Evolutionary conservation across 2,329 filamentous ascomycete genomes (phyloP).

Genomic region (Drechslerella dactyloides): DNA sequence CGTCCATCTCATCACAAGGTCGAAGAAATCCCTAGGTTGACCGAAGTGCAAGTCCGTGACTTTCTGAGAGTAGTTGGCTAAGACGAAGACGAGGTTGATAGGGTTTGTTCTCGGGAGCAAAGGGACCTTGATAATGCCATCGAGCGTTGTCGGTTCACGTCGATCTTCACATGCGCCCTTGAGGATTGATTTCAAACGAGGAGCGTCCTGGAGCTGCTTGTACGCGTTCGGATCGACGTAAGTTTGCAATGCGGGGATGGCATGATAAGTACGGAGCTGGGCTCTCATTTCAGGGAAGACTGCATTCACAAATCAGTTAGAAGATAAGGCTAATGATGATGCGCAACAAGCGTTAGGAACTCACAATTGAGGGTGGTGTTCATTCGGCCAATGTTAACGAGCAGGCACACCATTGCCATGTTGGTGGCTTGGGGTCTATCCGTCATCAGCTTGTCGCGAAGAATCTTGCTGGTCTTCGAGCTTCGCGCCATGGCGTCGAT

Average conservation of each 20-base stretch:
- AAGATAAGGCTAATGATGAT: too few species aligned
- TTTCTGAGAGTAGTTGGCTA: conserved; percentile 86
- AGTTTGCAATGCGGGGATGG: conserved; percentile 93
- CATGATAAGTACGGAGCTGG: conserved; percentile 95
- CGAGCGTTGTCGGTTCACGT: conserved; percentile 80
- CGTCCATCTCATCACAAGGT: conserved; percentile 89
- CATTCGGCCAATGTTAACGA: conserved; percentile 98
- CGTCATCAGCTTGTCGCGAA: conserved; percentile 93
- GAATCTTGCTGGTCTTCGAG: conserved; percentile 98
- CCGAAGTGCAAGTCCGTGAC: conserved; percentile 93
- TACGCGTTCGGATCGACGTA: conserved; percentile 94
- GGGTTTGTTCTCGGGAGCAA: conserved; percentile 95
- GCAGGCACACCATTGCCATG: conserved; percentile 98
- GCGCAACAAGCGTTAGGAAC: too few species aligned
- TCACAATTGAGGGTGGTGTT: conserved; percentile 97
- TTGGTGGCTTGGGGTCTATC: conserved; percentile 91
- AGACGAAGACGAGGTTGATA: conserved; percentile 94
- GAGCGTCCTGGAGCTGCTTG: conserved; percentile 96
- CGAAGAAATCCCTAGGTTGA: conserved; percentile 85
- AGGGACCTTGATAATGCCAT: conserved; percentile 62
- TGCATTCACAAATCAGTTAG: conserved; percentile 58
- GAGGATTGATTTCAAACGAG: conserved; percentile 91
- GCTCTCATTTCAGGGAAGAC: conserved; percentile 99
- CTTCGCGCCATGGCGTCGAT: conserved; percentile 98
- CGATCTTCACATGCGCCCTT: conserved; percentile 95